Percentiles rank a stretch among this genome's conserved stretches.
Conservation (phyloP, 192 early-diverging fungal species). For the Chytriomyces sp. region DNA sequence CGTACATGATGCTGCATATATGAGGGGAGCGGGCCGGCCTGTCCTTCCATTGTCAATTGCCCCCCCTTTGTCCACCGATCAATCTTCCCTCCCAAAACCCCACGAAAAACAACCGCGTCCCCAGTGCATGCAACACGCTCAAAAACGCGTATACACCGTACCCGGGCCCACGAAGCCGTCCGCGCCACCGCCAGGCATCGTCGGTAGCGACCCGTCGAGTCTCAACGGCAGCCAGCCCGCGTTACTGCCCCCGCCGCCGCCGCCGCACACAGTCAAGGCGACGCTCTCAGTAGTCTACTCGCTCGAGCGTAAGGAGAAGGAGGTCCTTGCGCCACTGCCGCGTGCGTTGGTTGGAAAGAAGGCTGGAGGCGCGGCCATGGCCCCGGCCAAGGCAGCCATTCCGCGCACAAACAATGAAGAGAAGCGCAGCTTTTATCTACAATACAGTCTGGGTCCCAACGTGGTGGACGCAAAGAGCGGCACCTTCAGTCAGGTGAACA, state of each 20-base stretch:
- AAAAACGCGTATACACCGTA: background rate
- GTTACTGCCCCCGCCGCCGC: background rate
- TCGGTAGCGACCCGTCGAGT: too few relatives aligned
- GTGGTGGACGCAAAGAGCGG: constrained; percentile 4
- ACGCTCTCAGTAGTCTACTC: background rate
- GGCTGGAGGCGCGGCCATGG: background rate
- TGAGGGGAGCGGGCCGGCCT: background rate
- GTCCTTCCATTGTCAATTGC: background rate
- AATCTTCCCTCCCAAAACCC: background rate
- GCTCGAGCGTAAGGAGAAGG: background rate
- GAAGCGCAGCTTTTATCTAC: constrained; percentile 1
- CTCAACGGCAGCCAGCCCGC: too few relatives aligned
- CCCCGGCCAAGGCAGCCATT: background rate
- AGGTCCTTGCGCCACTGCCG: background rate
- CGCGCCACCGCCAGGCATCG: too few relatives aligned
- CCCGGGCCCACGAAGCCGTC: background rate
- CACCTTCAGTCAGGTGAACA: constrained; percentile 8
- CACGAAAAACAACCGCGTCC: background rate
- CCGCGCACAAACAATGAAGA: constrained; percentile 8
- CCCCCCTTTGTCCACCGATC: background rate
- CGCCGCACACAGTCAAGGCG: background rate
- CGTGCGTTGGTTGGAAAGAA: background rate
- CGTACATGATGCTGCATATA: too few relatives aligned
- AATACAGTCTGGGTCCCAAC: background rate
- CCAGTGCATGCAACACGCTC: too few relatives aligned